Evolutionary conservation across 306 rosid genomes (phyloP), one percentile per base, ranked within the genome.

Genomic region (Begonia masoniana): DNA sequence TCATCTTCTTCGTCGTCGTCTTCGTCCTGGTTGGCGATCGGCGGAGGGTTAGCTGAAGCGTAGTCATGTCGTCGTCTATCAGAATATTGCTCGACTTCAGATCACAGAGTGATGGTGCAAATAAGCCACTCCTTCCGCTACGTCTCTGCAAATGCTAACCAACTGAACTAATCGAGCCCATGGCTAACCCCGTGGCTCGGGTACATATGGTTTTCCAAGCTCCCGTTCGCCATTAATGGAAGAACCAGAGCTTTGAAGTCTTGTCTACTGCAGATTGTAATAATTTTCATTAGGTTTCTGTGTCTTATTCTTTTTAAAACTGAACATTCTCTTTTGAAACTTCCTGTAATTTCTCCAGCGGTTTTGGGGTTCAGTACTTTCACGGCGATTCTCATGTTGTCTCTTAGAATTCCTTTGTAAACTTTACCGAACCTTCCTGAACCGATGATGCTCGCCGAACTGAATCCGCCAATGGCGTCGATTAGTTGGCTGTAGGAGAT

Each of bases 11-110:
- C n/a, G n/a, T n/a, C n/a, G n/a, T n/a, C n/a, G n/a, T n/a, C n/a
- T n/a, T n/a, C n/a, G n/a, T n/a, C n/a, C n/a, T n/a, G n/a, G n/a
- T n/a, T n/a, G n/a, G n/a, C n/a, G n/a, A n/a, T n/a, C n/a, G n/a
- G n/a, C n/a, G n/a, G n/a, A n/a, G n/a, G n/a, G n/a, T n/a, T n/a
- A n/a, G n/a, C n/a, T n/a, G n/a, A n/a, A n/a, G n/a, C n/a, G n/a
- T n/a, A n/a, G 92, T 91, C 67, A 91, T 50, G 57, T 86, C 82
- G 7, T 78, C 78, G 59, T 83, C 88, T 45, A 91, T 94, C 55
- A 86, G 82, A 71, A 91, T 91, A 57, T 91, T 91, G 63, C 94
- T 91, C 0, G 99, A 96, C 71, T 91, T 91, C 45, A 91, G 86
- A 70, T 91, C 96, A 55, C 96, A 86, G 94, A 91, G 46, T 81